phyloP scores from a whole-genome alignment of 345 rosid genomes.

The Gossypium raimondii region DNA sequence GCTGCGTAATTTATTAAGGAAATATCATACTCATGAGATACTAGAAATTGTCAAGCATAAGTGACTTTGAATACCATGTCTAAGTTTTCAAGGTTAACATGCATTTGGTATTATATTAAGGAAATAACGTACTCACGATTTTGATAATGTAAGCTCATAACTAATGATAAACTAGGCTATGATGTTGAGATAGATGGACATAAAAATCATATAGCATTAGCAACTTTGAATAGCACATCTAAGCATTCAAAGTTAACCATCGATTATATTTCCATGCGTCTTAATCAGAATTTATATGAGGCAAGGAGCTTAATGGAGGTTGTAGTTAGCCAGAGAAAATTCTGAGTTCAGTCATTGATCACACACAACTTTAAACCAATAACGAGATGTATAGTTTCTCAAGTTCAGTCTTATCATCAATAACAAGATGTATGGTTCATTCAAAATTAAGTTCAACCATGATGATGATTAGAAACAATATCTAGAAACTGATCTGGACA shows the following conservation, averaged over 20 bases:
- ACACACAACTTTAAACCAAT: neutral
- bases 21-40: neutral
- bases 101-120: too few relatives aligned
- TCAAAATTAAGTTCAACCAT: neutral
- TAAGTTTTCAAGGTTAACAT: too few relatives aligned
- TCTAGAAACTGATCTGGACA: neutral
- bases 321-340: neutral
- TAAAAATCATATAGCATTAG: neutral
- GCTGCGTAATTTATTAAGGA: slow-evolving; percentile 46
- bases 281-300: too few relatives aligned
- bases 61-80: too few relatives aligned
- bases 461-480: neutral
- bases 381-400: neutral
- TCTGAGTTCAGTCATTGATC: neutral
- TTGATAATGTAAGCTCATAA: neutral
- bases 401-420: neutral
- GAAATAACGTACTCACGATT: neutral
- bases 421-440: neutral
- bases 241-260: neutral
- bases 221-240: neutral
- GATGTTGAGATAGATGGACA: neutral
- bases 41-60: too few relatives aligned
- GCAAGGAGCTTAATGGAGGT: neutral
- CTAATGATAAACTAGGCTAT: neutral
- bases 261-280: neutral